Evolutionary conservation across 768 basidiomycete genomes (phyloP).

Genomic region (Pholiota conissans): DNA sequence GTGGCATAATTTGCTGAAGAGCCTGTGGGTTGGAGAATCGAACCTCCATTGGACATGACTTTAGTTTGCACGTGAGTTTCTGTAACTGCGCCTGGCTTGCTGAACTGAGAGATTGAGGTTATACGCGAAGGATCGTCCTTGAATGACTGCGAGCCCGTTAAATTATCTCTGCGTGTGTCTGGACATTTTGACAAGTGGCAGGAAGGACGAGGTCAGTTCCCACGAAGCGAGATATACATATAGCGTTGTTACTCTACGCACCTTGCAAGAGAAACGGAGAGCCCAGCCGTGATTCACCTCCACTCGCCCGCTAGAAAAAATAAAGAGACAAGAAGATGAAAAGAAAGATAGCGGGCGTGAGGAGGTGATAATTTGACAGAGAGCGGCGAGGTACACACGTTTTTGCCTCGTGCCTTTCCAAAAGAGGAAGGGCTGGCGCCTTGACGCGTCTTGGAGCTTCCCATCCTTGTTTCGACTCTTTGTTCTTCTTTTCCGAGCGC

Average conservation of each 20-base stretch:
- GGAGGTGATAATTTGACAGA: slow-evolving; percentile 24
- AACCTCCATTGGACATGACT: slow-evolving; percentile 23
- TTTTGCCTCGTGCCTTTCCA: slow-evolving; percentile 39
- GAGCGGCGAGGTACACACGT: slow-evolving; percentile 34
- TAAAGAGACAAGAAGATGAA: slow-evolving; percentile 19
- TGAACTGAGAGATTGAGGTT: neutral
- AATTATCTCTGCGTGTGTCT: slow-evolving; percentile 35
- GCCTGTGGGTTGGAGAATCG: slow-evolving; percentile 18
- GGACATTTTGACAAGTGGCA: slow-evolving; percentile 5
- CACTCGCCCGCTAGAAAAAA: slow-evolving; percentile 26
- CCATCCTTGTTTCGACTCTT: slow-evolving; percentile 15
- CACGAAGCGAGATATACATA: slow-evolving; percentile 8
- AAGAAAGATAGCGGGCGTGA: slow-evolving; percentile 28
- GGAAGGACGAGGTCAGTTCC: slow-evolving; percentile 7
- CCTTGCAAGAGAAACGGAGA: slow-evolving; percentile 42
- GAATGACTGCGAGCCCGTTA: slow-evolving; percentile 28
- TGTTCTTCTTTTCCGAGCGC: slow-evolving; percentile 38
- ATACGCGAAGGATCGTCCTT: slow-evolving; percentile 11
- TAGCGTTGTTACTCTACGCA: slow-evolving; percentile 14
- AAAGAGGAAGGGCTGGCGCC: slow-evolving; percentile 26
- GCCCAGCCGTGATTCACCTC: slow-evolving; percentile 28
- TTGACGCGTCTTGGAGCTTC: slow-evolving; percentile 16
- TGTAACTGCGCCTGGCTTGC: slow-evolving; percentile 10
- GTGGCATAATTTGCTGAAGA: slow-evolving; percentile 17
- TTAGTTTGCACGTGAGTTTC: slow-evolving; percentile 11